phyloP scores from a whole-genome alignment of 306 rosid species.

The Sicyos edulis region DNA sequence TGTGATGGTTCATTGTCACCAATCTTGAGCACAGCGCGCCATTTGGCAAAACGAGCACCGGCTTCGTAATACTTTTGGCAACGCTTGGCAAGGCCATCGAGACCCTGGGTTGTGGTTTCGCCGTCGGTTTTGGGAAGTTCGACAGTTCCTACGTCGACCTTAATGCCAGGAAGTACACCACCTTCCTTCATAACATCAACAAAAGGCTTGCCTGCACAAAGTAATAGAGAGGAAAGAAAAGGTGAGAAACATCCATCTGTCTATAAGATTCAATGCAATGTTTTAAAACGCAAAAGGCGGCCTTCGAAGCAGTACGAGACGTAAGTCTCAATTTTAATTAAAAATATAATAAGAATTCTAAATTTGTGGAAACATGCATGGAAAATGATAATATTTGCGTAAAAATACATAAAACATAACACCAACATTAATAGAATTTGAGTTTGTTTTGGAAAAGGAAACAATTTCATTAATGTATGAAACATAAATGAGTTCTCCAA shows the following conservation, averaged over 20 bases:
- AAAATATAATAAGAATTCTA: too few relatives aligned
- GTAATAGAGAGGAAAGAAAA: background rate
- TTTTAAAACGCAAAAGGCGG: too few relatives aligned
- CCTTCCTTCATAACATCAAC: constrained; percentile 61
- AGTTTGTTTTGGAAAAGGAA: too few relatives aligned
- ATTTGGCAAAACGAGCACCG: constrained; percentile 74
- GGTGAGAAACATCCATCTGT: background rate
- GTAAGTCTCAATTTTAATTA: too few relatives aligned
- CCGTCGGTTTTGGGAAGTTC: constrained; percentile 60
- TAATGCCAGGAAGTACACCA: constrained; percentile 66
- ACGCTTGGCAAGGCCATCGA: constrained; percentile 57
- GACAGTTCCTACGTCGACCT: constrained; percentile 72
- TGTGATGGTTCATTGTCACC: constrained; percentile 67
- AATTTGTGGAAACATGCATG: too few relatives aligned
- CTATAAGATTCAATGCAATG: background rate
- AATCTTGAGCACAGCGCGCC: constrained; percentile 82
- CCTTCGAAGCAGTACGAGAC: too few relatives aligned
- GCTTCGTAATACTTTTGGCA: too few relatives aligned
- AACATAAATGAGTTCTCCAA: too few relatives aligned
- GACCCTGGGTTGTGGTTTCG: constrained; percentile 78
- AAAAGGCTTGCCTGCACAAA: constrained; percentile 53
- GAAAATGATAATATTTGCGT: too few relatives aligned
- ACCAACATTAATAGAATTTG: too few relatives aligned
- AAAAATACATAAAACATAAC: too few relatives aligned
- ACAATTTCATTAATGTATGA: too few relatives aligned